Evolutionary conservation across 306 rosid species (phyloP), one percentile per base, ranked within the genome.

Genomic region (Herpetospermum pedunculosum): DNA sequence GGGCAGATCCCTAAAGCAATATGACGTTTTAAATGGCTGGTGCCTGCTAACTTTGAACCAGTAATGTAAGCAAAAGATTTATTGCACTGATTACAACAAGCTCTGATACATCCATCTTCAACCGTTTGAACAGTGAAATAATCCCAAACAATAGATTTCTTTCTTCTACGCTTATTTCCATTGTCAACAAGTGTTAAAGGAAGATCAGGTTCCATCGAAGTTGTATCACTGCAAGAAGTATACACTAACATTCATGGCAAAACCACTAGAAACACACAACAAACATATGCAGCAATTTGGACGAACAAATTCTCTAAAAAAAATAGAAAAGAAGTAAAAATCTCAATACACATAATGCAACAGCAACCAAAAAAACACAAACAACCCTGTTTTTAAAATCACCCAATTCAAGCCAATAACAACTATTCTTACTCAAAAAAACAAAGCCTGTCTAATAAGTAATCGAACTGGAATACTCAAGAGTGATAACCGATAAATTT

Each of bases 71-170:
- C 85, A 85, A 89, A 93, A 16, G 93, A 84, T 62, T 85, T 90
- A 15, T 79, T 86, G 87, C 97, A 91, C 65, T 85, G 96, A 35
- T 90, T 91, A 77, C 94, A 91, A 81, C 78, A 86, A 25, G 97
- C 98, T 80, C 75, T 87, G 30, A 75, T 60, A 77, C 85, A 80
- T 54, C 89, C 96, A 73, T 83, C 88, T 70, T 77, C 90, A 70
- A 84, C 83, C 63, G 86, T 80, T 84, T 86, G 85, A 16, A 89
- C 79, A 11, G 91, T 87, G 78, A 93, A 93, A 78, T 93, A 82
- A 40, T 93, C 96, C 96, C 98, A 91, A 59, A 93, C 98, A 34
- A 88, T 72, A 71, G 97, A 89, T 76, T 84, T 89, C 89, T 85
- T 93, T 76, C 88, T 91, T 80, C 86, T 79, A 65, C 80, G 87